A percentile compares a stretch with the other conserved stretches of the same genome.
Evolutionary conservation across 768 basidiomycete genomes (phyloP).

Genomic region (Phlegmacium glaucopus): DNA sequence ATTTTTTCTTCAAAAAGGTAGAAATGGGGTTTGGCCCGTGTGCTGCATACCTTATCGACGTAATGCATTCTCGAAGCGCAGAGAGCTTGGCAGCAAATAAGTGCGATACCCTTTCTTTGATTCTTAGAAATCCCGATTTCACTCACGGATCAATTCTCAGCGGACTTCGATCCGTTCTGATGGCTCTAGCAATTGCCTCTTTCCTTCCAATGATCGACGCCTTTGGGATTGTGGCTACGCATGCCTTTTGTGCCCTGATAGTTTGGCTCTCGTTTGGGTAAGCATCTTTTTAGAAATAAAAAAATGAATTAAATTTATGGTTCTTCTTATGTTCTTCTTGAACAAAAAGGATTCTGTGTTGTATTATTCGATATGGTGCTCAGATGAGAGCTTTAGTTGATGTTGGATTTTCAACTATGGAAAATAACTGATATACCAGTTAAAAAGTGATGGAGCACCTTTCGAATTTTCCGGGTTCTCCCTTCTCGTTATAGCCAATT

Average conservation of each 20-base stretch:
- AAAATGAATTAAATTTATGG: background rate
- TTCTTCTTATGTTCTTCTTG: conserved; percentile 1
- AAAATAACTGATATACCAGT: too few species aligned
- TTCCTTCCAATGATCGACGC: conserved; percentile 53
- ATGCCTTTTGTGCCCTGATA: conserved; percentile 41
- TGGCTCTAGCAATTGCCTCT: conserved; percentile 38
- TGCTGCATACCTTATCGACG: conserved; percentile 56
- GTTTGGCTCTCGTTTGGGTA: conserved; percentile 51
- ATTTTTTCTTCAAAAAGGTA: conserved; percentile 32
- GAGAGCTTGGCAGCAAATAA: conserved; percentile 56
- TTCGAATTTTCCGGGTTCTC: too few species aligned
- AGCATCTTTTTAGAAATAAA: conserved; percentile 20
- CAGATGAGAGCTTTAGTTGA: conserved; percentile 55
- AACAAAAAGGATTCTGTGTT: conserved; percentile 41
- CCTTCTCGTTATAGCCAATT: too few species aligned
- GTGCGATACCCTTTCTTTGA: conserved; percentile 25
- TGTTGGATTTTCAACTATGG: conserved; percentile 55
- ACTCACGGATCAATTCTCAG: too few species aligned
- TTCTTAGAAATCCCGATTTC: too few species aligned
- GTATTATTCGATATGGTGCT: conserved; percentile 51
- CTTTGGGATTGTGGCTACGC: conserved; percentile 48
- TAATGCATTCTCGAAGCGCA: conserved; percentile 58
- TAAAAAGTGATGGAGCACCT: too few species aligned
- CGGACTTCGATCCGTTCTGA: conserved; percentile 43
- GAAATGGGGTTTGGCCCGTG: conserved; percentile 54